Conservation (phyloP, 176 grass and related monocot species). For the Chloris gayana region DNA sequence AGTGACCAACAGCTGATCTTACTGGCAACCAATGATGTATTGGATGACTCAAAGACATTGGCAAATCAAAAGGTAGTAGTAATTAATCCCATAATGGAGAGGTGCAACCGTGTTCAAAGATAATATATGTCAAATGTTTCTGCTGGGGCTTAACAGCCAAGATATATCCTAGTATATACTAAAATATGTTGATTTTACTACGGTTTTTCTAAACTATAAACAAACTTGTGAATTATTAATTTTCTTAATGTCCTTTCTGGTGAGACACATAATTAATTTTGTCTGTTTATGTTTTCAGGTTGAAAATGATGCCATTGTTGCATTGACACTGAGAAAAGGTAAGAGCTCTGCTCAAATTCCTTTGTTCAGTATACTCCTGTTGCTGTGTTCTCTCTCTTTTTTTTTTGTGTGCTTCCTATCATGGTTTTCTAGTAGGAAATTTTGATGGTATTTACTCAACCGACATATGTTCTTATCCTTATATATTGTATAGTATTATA, state of each 20-base stretch:
- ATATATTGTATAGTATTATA: neutral
- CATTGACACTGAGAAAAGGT: conserved; percentile 74
- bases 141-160: neutral
- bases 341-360: neutral
- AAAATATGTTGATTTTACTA: neutral
- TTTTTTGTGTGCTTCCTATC: conserved; percentile 7
- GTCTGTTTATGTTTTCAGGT: conserved; percentile 45
- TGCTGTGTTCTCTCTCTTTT: neutral
- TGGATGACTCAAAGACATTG: conserved; percentile 62
- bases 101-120: neutral
- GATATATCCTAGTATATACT: neutral
- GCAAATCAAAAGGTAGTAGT: conserved; percentile 57
- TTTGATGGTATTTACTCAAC: neutral
- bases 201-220: neutral
- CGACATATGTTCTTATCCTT: neutral
- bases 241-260: neutral
- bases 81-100: neutral
- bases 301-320: conserved; percentile 77
- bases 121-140: neutral
- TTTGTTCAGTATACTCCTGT: neutral
- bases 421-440: neutral
- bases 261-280: neutral
- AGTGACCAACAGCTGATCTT: conserved; percentile 61
- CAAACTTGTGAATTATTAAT: neutral
- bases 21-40: conserved; percentile 49